These are phyloP conservation scores for Teratosphaeria destructans DNA, from an alignment of 2,329 filamentous ascomycete species.

Conservation along the genomic window DNA sequence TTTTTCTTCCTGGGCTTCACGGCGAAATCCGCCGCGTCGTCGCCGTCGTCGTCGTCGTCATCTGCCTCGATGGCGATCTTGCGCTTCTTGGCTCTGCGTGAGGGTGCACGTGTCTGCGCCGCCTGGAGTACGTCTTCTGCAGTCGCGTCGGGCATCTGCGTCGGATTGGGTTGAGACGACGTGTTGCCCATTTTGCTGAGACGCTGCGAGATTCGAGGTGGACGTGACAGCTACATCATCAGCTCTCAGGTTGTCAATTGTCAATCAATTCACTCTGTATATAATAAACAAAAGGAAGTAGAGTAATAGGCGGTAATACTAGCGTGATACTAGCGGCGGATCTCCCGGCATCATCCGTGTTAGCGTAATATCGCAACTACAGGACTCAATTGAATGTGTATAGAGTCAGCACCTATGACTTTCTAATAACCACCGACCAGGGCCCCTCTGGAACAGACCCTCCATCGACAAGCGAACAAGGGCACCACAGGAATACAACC, in stretches of 20 bases:
- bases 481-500: not conserved
- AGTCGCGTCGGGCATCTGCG: not conserved
- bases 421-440: not conserved
- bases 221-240: not conserved
- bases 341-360: not conserved
- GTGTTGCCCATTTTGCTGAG: constrained; percentile 3
- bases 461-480: not conserved
- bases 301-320: not conserved
- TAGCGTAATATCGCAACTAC: not conserved
- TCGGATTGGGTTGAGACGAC: constrained; percentile 3
- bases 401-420: not conserved
- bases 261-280: too few species aligned
- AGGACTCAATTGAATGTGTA: not conserved
- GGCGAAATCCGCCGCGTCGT: not conserved
- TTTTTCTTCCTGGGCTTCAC: not conserved
- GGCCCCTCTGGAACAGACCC: not conserved
- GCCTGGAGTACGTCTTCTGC: not conserved
- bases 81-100: not conserved
- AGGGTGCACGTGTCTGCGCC: not conserved
- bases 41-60: not conserved
- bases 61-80: not conserved
- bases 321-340: not conserved
- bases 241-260: too few species aligned
- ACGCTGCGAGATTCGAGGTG: not conserved
- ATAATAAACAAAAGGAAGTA: too few species aligned